Evolutionary conservation across 208 protist species (phyloP).

Genomic region (Trypanosoma rangeli): DNA sequence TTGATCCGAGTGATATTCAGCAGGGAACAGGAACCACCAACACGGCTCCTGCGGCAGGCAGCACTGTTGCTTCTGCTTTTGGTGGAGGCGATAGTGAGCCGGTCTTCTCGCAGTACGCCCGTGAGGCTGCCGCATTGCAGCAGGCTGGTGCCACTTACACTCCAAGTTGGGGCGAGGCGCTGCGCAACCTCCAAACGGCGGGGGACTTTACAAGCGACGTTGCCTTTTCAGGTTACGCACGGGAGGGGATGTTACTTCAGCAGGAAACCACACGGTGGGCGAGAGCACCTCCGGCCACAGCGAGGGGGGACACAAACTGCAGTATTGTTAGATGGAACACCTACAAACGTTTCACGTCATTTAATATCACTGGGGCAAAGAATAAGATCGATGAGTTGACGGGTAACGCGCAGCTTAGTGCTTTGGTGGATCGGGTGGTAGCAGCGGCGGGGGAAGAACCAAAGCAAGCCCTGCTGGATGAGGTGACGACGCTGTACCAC

Average conservation of each 20-base stretch:
- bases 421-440: constrained; percentile 9
- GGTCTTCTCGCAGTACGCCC: constrained; percentile 31
- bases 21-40: constrained; percentile 25
- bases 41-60: background rate
- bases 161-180: constrained; percentile 24
- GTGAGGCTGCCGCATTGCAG: constrained; percentile 21
- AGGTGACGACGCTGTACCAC: constrained; percentile 21
- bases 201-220: constrained; percentile 12
- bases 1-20: constrained; percentile 49
- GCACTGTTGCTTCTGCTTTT: background rate
- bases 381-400: constrained; percentile 56
- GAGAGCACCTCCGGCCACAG: background rate
- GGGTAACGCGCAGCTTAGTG: constrained; percentile 1
- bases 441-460: constrained; percentile 15
- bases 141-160: constrained; percentile 9
- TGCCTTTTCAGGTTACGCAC: constrained; percentile 32
- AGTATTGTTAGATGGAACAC: constrained; percentile 13
- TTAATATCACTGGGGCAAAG: constrained; percentile 52
- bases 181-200: constrained; percentile 20
- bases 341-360: constrained; percentile 41
- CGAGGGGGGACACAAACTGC: constrained; percentile 2
- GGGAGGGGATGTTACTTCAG: constrained; percentile 21
- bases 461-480: constrained; percentile 2
- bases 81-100: constrained; percentile 11
- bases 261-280: background rate